Percentiles rank a stretch among this genome's conserved stretches.
Conservation (phyloP, 768 basidiomycete genomes). For the Russula compacta region DNA sequence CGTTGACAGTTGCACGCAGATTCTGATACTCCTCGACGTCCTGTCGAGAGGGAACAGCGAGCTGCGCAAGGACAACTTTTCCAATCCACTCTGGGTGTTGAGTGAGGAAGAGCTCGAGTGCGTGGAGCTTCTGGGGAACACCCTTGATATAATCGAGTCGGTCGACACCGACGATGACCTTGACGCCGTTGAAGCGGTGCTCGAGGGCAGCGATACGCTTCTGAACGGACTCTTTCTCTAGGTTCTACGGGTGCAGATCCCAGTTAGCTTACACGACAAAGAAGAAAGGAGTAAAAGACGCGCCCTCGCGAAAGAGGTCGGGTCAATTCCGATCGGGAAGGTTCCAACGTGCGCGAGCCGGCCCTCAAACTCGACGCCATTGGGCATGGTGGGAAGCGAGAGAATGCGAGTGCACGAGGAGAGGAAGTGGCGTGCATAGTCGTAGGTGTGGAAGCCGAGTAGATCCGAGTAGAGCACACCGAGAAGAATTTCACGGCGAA, state of each 20-base stretch:
- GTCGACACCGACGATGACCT: conserved; percentile 97
- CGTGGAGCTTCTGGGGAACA: conserved; percentile 96
- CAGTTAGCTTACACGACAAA: conserved; percentile 1
- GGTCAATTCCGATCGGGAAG: conserved; percentile 98
- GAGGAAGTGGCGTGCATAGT: conserved; percentile 98
- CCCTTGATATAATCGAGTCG: conserved; percentile 99
- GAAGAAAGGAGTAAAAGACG: conserved; percentile 14
- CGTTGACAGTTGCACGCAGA: conserved; percentile 89
- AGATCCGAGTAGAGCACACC: conserved; percentile 94
- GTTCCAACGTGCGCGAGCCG: conserved; percentile 95
- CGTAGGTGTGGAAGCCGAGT: conserved; percentile 99
- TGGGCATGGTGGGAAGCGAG: conserved; percentile 92
- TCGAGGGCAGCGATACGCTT: conserved; percentile 74
- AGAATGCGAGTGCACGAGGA: conserved; percentile 97
- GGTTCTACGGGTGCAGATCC: conserved; percentile 40
- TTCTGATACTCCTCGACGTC: conserved; percentile 99
- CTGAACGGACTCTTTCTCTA: conserved; percentile 72
- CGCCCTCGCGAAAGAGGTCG: conserved; percentile 80
- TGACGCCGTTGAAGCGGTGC: conserved; percentile 86
- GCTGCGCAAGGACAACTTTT: conserved; percentile 93
- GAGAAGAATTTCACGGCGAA: conserved; percentile 94
- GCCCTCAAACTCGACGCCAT: conserved; percentile 94
- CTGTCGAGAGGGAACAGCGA: conserved; percentile 94
- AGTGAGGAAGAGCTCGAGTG: conserved; percentile 89
- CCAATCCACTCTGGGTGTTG: conserved; percentile 99